phyloP scores from a whole-genome alignment of 2,329 filamentous ascomycete species.

The Ceratocystis papillata region DNA sequence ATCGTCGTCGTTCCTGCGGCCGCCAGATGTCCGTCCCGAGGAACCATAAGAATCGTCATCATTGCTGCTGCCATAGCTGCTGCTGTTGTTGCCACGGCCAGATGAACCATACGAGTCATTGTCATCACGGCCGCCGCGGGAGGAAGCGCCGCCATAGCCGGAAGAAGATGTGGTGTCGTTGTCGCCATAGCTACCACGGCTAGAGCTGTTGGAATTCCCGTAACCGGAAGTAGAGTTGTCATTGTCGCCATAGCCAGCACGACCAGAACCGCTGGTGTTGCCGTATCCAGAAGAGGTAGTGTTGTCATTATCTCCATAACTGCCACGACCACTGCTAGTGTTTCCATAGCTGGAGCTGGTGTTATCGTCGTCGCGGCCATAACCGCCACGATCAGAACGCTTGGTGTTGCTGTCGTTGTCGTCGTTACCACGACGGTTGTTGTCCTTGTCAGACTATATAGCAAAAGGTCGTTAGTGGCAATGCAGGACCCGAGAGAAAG shows the following conservation, averaged over 20 bases:
- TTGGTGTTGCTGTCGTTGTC: conserved; percentile 25
- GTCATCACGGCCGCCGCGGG: conserved; percentile 24
- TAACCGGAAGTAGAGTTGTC: conserved; percentile 23
- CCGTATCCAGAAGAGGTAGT: conserved; percentile 20
- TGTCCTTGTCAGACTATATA: conserved; percentile 14
- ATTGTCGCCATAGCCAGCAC: conserved; percentile 12
- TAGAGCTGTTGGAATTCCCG: conserved; percentile 23
- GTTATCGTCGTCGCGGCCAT: not conserved
- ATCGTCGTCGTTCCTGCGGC: not conserved
- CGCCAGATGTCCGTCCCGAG: not conserved
- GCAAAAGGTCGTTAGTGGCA: not conserved
- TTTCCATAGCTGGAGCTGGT: conserved; percentile 5
- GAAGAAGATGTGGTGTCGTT: conserved; percentile 27
- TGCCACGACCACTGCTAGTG: not conserved
- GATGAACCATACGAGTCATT: conserved; percentile 21
- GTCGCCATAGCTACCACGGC: conserved; percentile 25
- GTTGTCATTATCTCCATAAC: not conserved
- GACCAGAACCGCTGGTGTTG: conserved; percentile 23
- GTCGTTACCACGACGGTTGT: conserved; percentile 23
- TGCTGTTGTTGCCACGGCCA: conserved; percentile 25
- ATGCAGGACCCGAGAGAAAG: not conserved
- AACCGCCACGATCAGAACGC: not conserved
- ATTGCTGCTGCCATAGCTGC: not conserved
- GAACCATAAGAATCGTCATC: not conserved
- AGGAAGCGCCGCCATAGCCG: conserved; percentile 25